Conservation (phyloP, 2,329 filamentous ascomycete genomes). For the Ilyonectria sp. region DNA sequence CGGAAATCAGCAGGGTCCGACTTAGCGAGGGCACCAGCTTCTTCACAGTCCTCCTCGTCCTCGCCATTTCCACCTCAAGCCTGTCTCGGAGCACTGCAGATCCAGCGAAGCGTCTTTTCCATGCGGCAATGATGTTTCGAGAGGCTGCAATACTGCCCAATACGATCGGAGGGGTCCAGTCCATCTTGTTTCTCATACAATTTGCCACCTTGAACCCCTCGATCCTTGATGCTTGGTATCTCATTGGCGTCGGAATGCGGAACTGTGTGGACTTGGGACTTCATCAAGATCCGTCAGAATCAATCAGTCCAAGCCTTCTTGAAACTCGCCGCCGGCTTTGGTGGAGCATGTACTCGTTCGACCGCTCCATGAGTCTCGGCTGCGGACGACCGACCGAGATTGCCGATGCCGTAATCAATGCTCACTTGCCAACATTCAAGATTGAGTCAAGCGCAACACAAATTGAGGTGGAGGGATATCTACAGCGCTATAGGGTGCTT, state of each 20-base stretch:
- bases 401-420: slow-evolving; percentile 40
- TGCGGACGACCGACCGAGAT: slow-evolving; percentile 43
- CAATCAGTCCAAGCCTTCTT: slow-evolving; percentile 35
- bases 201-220: slow-evolving; percentile 47
- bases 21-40: slow-evolving; percentile 37
- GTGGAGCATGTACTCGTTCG: slow-evolving; percentile 49
- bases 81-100: slow-evolving; percentile 44
- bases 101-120: slow-evolving; percentile 42
- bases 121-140: slow-evolving; percentile 40
- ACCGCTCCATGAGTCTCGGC: slow-evolving; percentile 44
- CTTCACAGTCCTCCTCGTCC: slow-evolving; percentile 44
- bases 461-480: slow-evolving; percentile 41
- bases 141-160: slow-evolving; percentile 44
- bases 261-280: slow-evolving; percentile 44
- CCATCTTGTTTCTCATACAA: slow-evolving; percentile 44
- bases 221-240: slow-evolving; percentile 43
- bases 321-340: slow-evolving; percentile 44
- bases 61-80: slow-evolving; percentile 45
- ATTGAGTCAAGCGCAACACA: slow-evolving; percentile 41
- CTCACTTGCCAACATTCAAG: slow-evolving; percentile 39
- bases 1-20: slow-evolving; percentile 5
- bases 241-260: slow-evolving; percentile 45
- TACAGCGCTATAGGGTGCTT: slow-evolving; percentile 43
- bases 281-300: slow-evolving; percentile 41
- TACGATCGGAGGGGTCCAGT: slow-evolving; percentile 45